These are phyloP conservation scores for Wickerhamiella kazuoi DNA, from an alignment of 805 yeast genomes.

Conservation along the genomic window DNA sequence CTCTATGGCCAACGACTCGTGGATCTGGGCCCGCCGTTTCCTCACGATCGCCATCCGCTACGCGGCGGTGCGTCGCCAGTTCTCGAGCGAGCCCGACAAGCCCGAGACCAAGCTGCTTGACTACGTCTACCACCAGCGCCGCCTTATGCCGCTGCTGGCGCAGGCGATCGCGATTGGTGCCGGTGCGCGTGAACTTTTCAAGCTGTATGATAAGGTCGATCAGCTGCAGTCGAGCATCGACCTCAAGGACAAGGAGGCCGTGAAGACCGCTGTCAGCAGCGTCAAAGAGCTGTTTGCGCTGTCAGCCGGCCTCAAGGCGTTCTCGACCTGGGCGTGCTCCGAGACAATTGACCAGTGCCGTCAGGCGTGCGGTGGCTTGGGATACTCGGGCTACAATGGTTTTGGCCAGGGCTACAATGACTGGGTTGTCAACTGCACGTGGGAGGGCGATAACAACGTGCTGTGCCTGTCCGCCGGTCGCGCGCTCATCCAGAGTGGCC, in stretches of 20 bases:
- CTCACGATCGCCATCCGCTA: slow-evolving; percentile 64
- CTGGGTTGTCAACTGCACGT: slow-evolving; percentile 85
- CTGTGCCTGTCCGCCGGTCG: slow-evolving; percentile 64
- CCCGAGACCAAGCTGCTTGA: slow-evolving; percentile 52
- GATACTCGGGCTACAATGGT: slow-evolving; percentile 69
- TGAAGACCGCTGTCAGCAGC: slow-evolving; percentile 33
- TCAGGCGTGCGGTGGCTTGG: slow-evolving; percentile 85
- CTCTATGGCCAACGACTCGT: slow-evolving; percentile 67
- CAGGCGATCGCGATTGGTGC: slow-evolving; percentile 53
- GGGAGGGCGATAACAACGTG: slow-evolving; percentile 88
- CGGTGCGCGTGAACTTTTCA: slow-evolving; percentile 42
- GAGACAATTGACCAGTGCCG: slow-evolving; percentile 64
- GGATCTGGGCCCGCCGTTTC: slow-evolving; percentile 55
- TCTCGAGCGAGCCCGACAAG: slow-evolving; percentile 27
- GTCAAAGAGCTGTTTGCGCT: slow-evolving; percentile 60
- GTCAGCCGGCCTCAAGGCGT: slow-evolving; percentile 65
- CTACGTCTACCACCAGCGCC: slow-evolving; percentile 70
- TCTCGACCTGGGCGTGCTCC: slow-evolving; percentile 66
- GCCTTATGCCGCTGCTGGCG: slow-evolving; percentile 65
- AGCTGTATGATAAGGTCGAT: slow-evolving; percentile 30
- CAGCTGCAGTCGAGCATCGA: slow-evolving; percentile 25
- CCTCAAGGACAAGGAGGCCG: slow-evolving; percentile 28
- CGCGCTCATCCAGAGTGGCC: slow-evolving; percentile 36
- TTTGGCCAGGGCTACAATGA: slow-evolving; percentile 71
- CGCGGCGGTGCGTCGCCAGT: slow-evolving; percentile 71